Evolutionary conservation across 1,139 yeast species (phyloP).

Genomic region (Suhomyces panamericanus): DNA sequence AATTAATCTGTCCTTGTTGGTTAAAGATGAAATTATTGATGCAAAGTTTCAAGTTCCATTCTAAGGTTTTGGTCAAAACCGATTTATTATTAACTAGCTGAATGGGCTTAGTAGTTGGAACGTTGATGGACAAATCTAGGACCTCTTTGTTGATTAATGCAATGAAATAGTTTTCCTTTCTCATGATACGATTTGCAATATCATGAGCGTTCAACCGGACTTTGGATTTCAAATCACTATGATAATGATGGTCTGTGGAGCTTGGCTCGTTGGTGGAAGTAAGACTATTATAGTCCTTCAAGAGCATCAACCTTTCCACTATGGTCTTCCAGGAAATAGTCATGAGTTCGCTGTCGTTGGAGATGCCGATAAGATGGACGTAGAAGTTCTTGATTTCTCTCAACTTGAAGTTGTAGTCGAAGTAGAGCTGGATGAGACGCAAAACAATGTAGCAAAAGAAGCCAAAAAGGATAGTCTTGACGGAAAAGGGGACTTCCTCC

Average conservation of each 20-base stretch:
- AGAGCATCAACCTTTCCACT: constrained; percentile 70
- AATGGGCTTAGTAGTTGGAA: constrained; percentile 32
- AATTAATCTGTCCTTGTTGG: constrained; percentile 80
- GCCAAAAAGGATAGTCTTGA: constrained; percentile 62
- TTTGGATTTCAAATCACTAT: constrained; percentile 64
- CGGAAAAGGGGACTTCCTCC: constrained; percentile 45
- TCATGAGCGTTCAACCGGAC: constrained; percentile 86
- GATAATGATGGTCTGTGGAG: constrained; percentile 25
- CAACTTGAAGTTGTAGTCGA: constrained; percentile 50
- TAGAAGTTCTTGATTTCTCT: constrained; percentile 67
- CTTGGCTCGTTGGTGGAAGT: constrained; percentile 41
- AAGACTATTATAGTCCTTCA: constrained; percentile 79
- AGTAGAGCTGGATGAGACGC: constrained; percentile 61
- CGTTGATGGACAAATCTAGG: constrained; percentile 54
- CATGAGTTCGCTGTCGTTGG: constrained; percentile 76
- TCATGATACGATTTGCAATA: constrained; percentile 92
- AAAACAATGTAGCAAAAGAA: constrained; percentile 58
- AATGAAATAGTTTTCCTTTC: constrained; percentile 89
- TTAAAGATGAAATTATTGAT: constrained; percentile 85
- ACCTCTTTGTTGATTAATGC: constrained; percentile 83
- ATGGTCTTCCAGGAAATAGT: constrained; percentile 92
- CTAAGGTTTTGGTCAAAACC: constrained; percentile 80
- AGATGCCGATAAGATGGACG: constrained; percentile 62
- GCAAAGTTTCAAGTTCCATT: constrained; percentile 91
- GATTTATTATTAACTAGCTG: constrained; percentile 27